These are phyloP conservation scores for Hygrophoropsis aurantiaca DNA, from an alignment of 768 basidiomycete species.

Conservation along the genomic window DNA sequence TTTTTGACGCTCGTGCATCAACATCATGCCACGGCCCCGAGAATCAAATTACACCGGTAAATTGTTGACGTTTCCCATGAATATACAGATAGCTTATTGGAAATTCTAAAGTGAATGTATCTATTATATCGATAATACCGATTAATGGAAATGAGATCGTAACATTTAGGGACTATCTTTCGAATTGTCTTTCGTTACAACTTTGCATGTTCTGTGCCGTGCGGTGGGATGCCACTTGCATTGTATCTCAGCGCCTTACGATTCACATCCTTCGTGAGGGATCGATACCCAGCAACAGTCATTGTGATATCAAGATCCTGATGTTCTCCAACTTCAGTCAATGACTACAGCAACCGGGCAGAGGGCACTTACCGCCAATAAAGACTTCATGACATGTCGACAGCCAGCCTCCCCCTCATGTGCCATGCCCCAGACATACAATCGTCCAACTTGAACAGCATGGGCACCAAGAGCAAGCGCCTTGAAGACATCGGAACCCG, in stretches of 20 bases:
- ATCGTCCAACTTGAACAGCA: slow-evolving; percentile 48
- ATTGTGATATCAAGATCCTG: slow-evolving; percentile 44
- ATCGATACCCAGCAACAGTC: slow-evolving; percentile 41
- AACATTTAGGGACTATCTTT: too few species aligned
- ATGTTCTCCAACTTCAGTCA: not conserved
- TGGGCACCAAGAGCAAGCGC: slow-evolving; percentile 57
- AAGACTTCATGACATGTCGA: slow-evolving; percentile 51
- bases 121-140: too few species aligned
- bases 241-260: slow-evolving; percentile 34
- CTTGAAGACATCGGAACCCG: slow-evolving; percentile 58
- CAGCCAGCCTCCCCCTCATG: slow-evolving; percentile 53
- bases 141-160: too few species aligned
- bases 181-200: slow-evolving; percentile 17
- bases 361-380: slow-evolving; percentile 40
- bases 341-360: not conserved
- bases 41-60: too few species aligned
- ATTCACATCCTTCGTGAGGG: slow-evolving; percentile 34
- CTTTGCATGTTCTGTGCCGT: slow-evolving; percentile 30
- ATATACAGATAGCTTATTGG: too few species aligned
- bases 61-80: too few species aligned
- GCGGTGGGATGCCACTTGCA: slow-evolving; percentile 31
- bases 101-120: too few species aligned
- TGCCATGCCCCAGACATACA: slow-evolving; percentile 52
- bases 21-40: too few species aligned
- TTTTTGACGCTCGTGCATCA: too few species aligned